Evolutionary conservation across 2,329 filamentous ascomycete genomes (phyloP), one percentile per base, ranked within the genome.

Genomic region (Daldinia sp.): DNA sequence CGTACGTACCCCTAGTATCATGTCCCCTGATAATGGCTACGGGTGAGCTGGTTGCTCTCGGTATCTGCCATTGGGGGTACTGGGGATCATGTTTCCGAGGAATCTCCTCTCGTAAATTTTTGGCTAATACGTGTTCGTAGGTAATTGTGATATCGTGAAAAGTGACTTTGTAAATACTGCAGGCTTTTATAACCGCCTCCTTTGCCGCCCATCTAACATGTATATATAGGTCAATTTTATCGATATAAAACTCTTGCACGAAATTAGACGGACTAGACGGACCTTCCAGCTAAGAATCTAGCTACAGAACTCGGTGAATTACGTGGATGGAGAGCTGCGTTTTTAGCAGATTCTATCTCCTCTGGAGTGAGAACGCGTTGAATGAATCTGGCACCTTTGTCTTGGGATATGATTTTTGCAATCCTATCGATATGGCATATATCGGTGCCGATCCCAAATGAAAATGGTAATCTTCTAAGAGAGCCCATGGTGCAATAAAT

Each of bases 171-270:
- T 85, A 79, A n/a, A 82, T 79, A 1, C 84, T 81, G 66, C 90
- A 86, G 2, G 91, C 90, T 77, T 94, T 93, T 68, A 91, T 87
- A 53, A 83, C 84, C 1, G 90, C 91, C 76, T 93, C 91, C 73
- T 93, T 93, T 6, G 89, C 90, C 1, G 90, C 90, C 73, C 89
- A 90, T 53, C 87, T 85, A 49, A 45, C 27, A 45, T 27, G 25
- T 13, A 45, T 45, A 23, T 27, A 13, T 45, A 45, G 27, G 39
- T 45, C 39, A 15, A 25, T 45, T n/a, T 25, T 21, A 21, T 45
- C 39, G n/a, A 35, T n/a, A 35, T 13, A 11, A 45, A 45, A n/a
- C 21, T 27, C 21, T 45, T 43, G 8, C 9, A 29, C 13, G 5
- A 39, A 41, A 13, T 23, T 55, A 49, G 29, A 68, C 77, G 49